Conservation (phyloP, 306 rosid genomes). For the Ziziphus jujuba region DNA sequence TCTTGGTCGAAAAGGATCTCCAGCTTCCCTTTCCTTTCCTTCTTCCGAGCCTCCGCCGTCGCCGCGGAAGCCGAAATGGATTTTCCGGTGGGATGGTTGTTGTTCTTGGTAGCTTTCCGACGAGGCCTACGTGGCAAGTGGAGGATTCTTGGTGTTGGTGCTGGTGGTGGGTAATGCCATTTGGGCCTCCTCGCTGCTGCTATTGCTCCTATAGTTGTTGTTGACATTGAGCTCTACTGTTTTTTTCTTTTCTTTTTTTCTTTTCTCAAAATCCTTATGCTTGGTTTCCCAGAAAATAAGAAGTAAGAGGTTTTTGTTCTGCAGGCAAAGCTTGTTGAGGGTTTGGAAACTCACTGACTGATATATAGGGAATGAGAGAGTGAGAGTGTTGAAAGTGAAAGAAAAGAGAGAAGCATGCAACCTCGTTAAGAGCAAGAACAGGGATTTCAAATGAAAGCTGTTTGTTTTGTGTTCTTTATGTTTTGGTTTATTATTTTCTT, state of each 20-base stretch:
- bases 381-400: slow-evolving; percentile 17
- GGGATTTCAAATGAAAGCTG: slow-evolving; percentile 91
- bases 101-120: slow-evolving; percentile 45
- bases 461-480: slow-evolving; percentile 3
- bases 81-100: slow-evolving; percentile 14
- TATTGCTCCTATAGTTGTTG: slow-evolving; percentile 29
- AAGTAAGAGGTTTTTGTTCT: not conserved
- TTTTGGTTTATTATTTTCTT: slow-evolving; percentile 7
- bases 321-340: not conserved
- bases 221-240: slow-evolving; percentile 36
- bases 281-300: slow-evolving; percentile 19
- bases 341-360: not conserved
- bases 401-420: slow-evolving; percentile 60
- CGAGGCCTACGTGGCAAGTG: slow-evolving; percentile 74
- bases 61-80: slow-evolving; percentile 24
- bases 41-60: too few relatives aligned
- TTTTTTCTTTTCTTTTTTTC: not conserved
- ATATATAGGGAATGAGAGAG: slow-evolving; percentile 12
- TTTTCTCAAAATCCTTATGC: not conserved
- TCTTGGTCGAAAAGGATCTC: slow-evolving; percentile 63
- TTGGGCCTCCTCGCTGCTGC: slow-evolving; percentile 53
- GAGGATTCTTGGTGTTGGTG: slow-evolving; percentile 78
- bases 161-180: slow-evolving; percentile 76
- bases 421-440: slow-evolving; percentile 82
- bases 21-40: slow-evolving; percentile 44